Conservation (phyloP, 768 basidiomycete species). For the Pleurotus sapidus region DNA sequence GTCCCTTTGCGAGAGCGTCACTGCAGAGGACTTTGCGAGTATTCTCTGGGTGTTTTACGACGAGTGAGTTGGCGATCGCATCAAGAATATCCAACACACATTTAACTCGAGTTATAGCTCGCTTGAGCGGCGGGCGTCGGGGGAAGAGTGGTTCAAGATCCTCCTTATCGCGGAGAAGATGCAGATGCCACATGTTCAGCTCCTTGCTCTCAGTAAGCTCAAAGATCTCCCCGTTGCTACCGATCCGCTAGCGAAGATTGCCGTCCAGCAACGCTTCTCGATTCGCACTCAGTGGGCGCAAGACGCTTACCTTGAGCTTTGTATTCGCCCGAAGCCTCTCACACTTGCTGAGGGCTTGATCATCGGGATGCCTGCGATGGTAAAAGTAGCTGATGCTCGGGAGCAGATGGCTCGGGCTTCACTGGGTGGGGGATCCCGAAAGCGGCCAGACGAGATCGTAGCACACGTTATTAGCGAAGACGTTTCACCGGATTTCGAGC, state of each 20-base stretch:
- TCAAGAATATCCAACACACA: neutral
- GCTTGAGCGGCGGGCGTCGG: neutral
- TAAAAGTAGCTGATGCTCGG: neutral
- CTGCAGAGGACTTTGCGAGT: neutral
- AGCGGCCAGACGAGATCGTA: no score
- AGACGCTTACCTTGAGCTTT: neutral
- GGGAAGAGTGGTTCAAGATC: neutral
- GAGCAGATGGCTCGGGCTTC: neutral
- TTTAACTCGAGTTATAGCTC: neutral
- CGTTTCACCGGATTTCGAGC: no score
- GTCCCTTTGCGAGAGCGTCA: neutral
- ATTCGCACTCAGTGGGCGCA: neutral
- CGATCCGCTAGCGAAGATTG: neutral
- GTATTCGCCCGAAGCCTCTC: neutral
- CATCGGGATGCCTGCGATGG: neutral
- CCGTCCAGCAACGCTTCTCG: neutral
- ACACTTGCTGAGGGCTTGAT: neutral
- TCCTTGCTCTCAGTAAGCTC: neutral
- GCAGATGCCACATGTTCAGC: neutral
- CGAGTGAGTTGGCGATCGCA: neutral
- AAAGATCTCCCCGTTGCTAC: neutral
- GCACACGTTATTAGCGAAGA: no score
- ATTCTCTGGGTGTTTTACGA: neutral
- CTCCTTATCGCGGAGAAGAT: neutral
- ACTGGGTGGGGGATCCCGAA: no score